Evolutionary conservation across 345 rosid species (phyloP).

Genomic region (Gossypium sturtianum): DNA sequence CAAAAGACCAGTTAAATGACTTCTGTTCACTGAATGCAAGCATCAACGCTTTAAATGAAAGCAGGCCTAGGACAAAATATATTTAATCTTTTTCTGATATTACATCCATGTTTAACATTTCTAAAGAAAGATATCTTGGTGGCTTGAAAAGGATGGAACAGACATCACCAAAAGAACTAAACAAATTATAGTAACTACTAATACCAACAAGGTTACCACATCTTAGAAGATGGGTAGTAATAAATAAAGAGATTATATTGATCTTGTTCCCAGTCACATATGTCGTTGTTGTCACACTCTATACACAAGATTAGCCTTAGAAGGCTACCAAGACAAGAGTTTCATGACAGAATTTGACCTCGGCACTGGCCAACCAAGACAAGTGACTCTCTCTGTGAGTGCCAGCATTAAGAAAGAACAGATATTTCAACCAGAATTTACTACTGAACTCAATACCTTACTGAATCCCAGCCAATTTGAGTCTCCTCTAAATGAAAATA

Average conservation of each 20-base stretch:
- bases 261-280: background rate
- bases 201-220: background rate
- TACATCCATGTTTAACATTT: background rate
- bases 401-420: background rate
- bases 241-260: background rate
- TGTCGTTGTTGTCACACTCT: background rate
- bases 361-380: background rate
- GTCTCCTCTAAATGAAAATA: constrained; percentile 61
- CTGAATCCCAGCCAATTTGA: constrained; percentile 72
- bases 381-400: background rate
- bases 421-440: background rate
- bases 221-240: background rate
- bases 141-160: background rate
- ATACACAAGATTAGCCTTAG: background rate
- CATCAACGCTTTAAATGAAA: constrained; percentile 3
- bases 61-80: background rate
- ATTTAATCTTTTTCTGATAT: background rate
- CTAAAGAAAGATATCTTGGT: background rate
- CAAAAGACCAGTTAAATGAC: constrained; percentile 18
- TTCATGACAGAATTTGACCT: background rate
- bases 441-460: constrained; percentile 36
- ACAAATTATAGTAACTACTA: background rate
- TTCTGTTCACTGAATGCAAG: background rate
- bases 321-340: background rate
- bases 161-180: background rate